Evolutionary conservation across 768 basidiomycete genomes (phyloP).

Genomic region (Pleurotus sapidus): DNA sequence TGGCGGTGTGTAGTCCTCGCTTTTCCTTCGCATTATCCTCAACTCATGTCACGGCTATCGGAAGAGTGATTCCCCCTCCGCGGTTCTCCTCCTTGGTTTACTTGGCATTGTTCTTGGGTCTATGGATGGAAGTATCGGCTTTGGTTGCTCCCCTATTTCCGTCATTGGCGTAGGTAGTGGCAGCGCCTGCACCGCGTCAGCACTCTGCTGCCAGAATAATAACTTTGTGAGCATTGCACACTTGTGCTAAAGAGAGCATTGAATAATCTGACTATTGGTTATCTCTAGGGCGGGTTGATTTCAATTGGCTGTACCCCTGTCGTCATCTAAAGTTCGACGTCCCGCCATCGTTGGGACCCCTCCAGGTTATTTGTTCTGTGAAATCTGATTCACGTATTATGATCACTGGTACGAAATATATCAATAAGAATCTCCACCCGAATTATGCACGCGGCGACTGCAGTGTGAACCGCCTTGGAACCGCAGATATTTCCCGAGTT

Average conservation of each 20-base stretch:
- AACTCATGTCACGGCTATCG: not conserved
- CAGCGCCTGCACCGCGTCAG: not conserved
- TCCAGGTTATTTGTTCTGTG: too few species aligned
- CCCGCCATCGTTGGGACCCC: too few species aligned
- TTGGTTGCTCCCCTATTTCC: not conserved
- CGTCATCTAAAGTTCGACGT: not conserved
- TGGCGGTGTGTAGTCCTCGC: not conserved
- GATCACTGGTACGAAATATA: too few species aligned
- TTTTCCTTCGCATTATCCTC: not conserved
- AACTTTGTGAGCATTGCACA: not conserved
- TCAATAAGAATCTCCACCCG: too few species aligned
- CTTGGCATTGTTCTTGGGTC: not conserved
- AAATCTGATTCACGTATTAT: too few species aligned
- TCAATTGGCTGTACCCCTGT: not conserved
- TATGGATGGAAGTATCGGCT: not conserved
- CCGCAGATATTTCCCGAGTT: too few species aligned
- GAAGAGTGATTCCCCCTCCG: not conserved
- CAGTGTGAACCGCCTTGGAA: too few species aligned
- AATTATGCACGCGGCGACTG: too few species aligned
- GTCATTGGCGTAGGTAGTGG: not conserved
- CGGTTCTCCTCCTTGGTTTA: not conserved
- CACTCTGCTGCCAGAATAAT: not conserved
- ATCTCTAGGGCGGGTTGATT: not conserved
- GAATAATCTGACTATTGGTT: not conserved
- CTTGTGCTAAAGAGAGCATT: too few species aligned